Evolutionary conservation across 129 eudicot genomes (phyloP).

Genomic region (Sambucus nigra): DNA sequence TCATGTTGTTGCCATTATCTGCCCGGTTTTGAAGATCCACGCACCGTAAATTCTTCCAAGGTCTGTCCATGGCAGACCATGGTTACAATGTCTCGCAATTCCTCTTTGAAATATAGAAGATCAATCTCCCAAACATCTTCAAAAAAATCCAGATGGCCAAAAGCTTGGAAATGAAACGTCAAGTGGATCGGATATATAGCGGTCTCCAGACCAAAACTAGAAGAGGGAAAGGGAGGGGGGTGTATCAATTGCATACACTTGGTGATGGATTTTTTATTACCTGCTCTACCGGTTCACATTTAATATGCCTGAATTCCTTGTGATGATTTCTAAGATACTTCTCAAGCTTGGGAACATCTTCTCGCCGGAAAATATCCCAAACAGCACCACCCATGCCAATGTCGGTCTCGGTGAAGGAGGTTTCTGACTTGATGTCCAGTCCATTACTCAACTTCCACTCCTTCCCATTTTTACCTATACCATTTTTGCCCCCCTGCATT

Average conservation of each 20-base stretch:
- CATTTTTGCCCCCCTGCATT: slow-evolving; percentile 4
- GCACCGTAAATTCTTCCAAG: too few relatives aligned
- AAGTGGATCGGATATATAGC: too few relatives aligned
- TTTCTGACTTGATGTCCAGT: not conserved
- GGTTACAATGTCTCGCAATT: too few relatives aligned
- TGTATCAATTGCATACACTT: not conserved
- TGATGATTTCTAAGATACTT: slow-evolving; percentile 45
- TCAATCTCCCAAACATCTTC: too few relatives aligned
- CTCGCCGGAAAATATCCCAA: slow-evolving; percentile 68
- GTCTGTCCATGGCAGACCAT: too few relatives aligned
- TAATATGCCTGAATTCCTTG: slow-evolving; percentile 51
- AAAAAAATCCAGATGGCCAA: too few relatives aligned
- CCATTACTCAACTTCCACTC: not conserved
- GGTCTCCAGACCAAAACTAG: too few relatives aligned
- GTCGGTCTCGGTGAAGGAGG: not conserved
- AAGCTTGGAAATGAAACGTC: too few relatives aligned
- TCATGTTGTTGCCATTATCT: too few relatives aligned
- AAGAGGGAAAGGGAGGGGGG: too few relatives aligned
- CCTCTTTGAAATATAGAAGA: too few relatives aligned
- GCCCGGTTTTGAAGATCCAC: too few relatives aligned
- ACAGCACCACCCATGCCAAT: slow-evolving; percentile 46
- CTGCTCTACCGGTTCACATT: slow-evolving; percentile 34
- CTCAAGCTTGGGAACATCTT: slow-evolving; percentile 57
- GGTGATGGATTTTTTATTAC: slow-evolving; percentile 19
- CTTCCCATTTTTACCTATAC: slow-evolving; percentile 1